These are phyloP conservation scores for Neolentinus lepideus DNA, from an alignment of 1,284 basidiomycete species.

Conservation along the genomic window DNA sequence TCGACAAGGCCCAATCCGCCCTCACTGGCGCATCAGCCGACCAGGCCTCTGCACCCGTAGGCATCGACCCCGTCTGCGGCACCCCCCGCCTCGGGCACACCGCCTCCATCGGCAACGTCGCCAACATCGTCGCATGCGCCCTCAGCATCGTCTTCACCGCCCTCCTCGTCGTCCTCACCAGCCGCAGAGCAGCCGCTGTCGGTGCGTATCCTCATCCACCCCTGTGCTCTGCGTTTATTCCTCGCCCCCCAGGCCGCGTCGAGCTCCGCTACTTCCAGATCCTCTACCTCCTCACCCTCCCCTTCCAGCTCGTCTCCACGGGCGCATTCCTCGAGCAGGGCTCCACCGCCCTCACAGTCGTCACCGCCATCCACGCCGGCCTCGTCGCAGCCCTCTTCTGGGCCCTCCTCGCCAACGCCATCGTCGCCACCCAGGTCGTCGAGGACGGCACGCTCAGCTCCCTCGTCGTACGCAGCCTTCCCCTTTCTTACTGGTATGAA, in stretches of 20 bases:
- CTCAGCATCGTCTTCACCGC: constrained; percentile 46
- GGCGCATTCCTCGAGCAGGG: constrained; percentile 75
- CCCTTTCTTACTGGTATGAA: too few relatives aligned
- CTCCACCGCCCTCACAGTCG: constrained; percentile 51
- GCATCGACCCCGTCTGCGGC: constrained; percentile 50
- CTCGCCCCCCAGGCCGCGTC: constrained; percentile 44
- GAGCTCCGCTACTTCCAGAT: constrained; percentile 62
- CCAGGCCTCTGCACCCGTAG: constrained; percentile 42
- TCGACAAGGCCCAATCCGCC: constrained; percentile 21
- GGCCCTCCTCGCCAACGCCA: constrained; percentile 69
- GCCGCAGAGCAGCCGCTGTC: constrained; percentile 44
- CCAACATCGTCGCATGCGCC: constrained; percentile 63
- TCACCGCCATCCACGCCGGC: constrained; percentile 73
- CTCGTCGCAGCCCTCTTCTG: constrained; percentile 70
- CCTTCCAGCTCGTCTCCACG: constrained; percentile 73
- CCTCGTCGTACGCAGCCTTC: constrained; percentile 55
- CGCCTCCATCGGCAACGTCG: constrained; percentile 62
- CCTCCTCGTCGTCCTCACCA: constrained; percentile 38
- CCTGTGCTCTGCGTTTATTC: neutral
- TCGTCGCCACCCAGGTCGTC: constrained; percentile 77
- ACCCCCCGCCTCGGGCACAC: constrained; percentile 38
- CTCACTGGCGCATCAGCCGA: constrained; percentile 33
- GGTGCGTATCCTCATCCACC: constrained; percentile 20
- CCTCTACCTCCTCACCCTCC: constrained; percentile 64
- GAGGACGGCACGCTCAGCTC: constrained; percentile 76